phyloP scores from a whole-genome alignment of 2,329 filamentous ascomycete species.

The Botryosphaeria agaves region DNA sequence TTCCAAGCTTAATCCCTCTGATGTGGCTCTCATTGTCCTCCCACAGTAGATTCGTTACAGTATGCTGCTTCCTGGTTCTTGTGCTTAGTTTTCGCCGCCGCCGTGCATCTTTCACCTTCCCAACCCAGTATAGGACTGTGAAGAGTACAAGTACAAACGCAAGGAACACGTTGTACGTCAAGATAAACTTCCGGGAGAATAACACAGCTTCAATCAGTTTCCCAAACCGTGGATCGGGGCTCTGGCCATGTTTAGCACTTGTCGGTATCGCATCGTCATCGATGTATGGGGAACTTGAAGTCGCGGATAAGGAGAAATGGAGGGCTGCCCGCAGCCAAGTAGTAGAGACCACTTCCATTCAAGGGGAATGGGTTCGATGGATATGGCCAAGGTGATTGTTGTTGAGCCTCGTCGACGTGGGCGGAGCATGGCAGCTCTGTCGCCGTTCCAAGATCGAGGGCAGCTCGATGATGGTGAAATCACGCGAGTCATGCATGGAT shows the following conservation, averaged over 20 bases:
- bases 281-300: not conserved
- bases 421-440: too few species aligned
- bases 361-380: too few species aligned
- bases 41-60: slow-evolving; percentile 1
- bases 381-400: too few species aligned
- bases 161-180: slow-evolving; percentile 22
- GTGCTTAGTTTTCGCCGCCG: slow-evolving; percentile 3
- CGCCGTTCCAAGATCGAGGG: too few species aligned
- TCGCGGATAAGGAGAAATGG: slow-evolving; percentile 1
- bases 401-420: too few species aligned
- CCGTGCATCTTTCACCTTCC: slow-evolving; percentile 9
- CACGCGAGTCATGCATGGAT: too few species aligned
- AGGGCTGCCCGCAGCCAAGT: slow-evolving; percentile 4
- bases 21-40: slow-evolving; percentile 2
- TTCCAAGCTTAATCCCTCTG: slow-evolving; percentile 3
- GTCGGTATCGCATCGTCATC: slow-evolving; percentile 7
- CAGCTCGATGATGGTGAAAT: too few species aligned
- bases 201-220: slow-evolving; percentile 19
- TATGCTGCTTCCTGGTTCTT: slow-evolving; percentile 3
- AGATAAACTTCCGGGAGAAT: slow-evolving; percentile 19
- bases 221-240: slow-evolving; percentile 17
- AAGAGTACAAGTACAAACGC: slow-evolving; percentile 18
- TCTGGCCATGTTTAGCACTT: slow-evolving; percentile 4
- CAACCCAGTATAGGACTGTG: slow-evolving; percentile 18
- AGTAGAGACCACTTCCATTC: too few species aligned